Evolutionary conservation across 768 basidiomycete genomes (phyloP), one percentile per base, ranked within the genome.

Genomic region (Suillus placidus): DNA sequence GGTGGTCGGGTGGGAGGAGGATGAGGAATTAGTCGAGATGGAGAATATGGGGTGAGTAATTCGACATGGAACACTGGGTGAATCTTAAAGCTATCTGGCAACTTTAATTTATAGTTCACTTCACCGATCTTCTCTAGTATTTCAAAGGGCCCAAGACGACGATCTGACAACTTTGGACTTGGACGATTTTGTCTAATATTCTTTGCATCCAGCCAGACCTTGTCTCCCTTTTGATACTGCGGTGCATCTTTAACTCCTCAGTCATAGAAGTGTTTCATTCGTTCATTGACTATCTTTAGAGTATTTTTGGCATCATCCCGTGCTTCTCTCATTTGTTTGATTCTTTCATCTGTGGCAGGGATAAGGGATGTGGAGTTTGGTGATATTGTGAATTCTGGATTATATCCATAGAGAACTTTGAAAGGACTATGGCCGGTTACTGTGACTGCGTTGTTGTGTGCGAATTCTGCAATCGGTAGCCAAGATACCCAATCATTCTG

Each of bases 401-500:
- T 32, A 23, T 63, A 66, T 10, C 61, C 61, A 16, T 62, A 43
- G 1, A 66, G 55, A 0, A 63, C 20, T 13, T 63, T 54, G 71
- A 81, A 81, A 0, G 83, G 82, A 0, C 78, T 68, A 12, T 66
- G 42, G 5, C 68, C 63, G 1, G 76, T 81, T 0, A 77, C 63
- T 0, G 74, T 65, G 4, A 63, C n/a, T 2, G 70, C 32, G 64
- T 77, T 74, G 64, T 80, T 80, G 65, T 80, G 79, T 0, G 71
- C 57, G 45, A 80, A 80, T 58, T 75, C 71, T 0, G 79, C 76
- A 0, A 77, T 42, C 0, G 78, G 69, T 0, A 83, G 66, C 60
- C 76, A 76, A 3, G 71, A 60, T 0, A 60, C 32, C 82, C 83
- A 83, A 47, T 80, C 70, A 10, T 74, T 67, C 52, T 82, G 78